Conservation (phyloP, 2,329 filamentous ascomycete species). For the Dothiorella sarmentorum region DNA sequence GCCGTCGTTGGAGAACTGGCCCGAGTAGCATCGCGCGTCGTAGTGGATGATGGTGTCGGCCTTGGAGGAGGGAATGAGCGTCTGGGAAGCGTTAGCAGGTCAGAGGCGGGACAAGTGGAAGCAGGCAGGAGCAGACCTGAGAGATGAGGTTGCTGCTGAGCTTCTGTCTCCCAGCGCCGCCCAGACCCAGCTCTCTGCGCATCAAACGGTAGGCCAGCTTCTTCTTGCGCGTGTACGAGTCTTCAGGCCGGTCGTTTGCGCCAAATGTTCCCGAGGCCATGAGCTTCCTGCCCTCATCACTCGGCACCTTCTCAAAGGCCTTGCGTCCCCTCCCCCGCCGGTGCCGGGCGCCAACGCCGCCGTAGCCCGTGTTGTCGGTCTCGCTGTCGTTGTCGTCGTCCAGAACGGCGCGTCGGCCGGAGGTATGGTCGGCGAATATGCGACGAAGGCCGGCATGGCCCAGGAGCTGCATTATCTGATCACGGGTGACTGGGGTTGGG, state of each 20-base stretch:
- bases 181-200: constrained; percentile 76
- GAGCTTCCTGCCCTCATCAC: constrained; percentile 67
- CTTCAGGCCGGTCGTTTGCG: constrained; percentile 53
- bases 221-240: constrained; percentile 56
- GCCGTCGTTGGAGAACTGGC: constrained; percentile 93
- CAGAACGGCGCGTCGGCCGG: constrained; percentile 21
- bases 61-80: constrained; percentile 70
- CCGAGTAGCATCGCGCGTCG: constrained; percentile 82
- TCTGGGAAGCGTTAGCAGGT: constrained; percentile 42
- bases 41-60: constrained; percentile 89
- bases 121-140: constrained; percentile 50
- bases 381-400: constrained; percentile 40
- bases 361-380: constrained; percentile 37
- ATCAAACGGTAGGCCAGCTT: constrained; percentile 67
- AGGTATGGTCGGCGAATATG: constrained; percentile 43
- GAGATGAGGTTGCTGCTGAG: constrained; percentile 65
- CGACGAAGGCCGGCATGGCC: constrained; percentile 52
- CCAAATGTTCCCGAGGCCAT: constrained; percentile 85
- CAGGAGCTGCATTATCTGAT: constrained; percentile 54
- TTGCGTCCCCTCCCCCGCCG: constrained; percentile 48
- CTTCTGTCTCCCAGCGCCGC: constrained; percentile 54
- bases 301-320: constrained; percentile 78
- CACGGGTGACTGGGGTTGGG: constrained; percentile 41
- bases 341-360: constrained; percentile 32
- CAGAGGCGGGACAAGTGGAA: too few species aligned